Evolutionary conservation across 2,329 filamentous ascomycete species (phyloP).

Genomic region (Fusarium oxysporum): DNA sequence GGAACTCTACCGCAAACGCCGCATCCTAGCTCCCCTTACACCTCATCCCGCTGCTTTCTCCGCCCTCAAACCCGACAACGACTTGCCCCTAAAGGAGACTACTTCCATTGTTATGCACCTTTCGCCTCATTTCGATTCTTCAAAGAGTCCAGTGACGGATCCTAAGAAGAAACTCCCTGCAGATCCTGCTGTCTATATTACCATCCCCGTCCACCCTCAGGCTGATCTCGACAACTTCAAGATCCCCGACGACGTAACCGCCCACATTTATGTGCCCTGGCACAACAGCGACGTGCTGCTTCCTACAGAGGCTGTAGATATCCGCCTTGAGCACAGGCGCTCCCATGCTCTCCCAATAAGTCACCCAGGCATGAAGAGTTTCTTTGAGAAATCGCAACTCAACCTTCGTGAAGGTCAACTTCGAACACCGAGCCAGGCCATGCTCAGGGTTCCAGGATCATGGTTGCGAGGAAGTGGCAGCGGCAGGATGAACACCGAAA

Average conservation of each 20-base stretch:
- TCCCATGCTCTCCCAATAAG: slow-evolving; percentile 55
- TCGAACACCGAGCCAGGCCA: slow-evolving; percentile 51
- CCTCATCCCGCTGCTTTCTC: slow-evolving; percentile 62
- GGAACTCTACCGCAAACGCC: slow-evolving; percentile 34
- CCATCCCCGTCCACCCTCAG: slow-evolving; percentile 47
- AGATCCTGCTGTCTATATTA: slow-evolving; percentile 46
- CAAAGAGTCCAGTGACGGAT: slow-evolving; percentile 29
- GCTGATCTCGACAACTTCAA: slow-evolving; percentile 45
- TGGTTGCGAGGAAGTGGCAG: slow-evolving; percentile 1
- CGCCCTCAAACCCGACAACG: slow-evolving; percentile 48
- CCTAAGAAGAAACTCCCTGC: not conserved
- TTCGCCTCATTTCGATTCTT: slow-evolving; percentile 45
- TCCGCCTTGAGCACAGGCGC: slow-evolving; percentile 55
- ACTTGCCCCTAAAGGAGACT: slow-evolving; percentile 42
- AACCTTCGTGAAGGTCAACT: slow-evolving; percentile 57
- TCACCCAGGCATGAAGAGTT: slow-evolving; percentile 53
- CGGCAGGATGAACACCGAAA: not conserved
- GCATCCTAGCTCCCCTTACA: slow-evolving; percentile 58
- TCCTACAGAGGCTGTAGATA: slow-evolving; percentile 60
- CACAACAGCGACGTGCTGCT: slow-evolving; percentile 58
- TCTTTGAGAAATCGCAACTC: slow-evolving; percentile 59
- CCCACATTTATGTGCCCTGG: slow-evolving; percentile 47
- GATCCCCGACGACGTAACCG: slow-evolving; percentile 47
- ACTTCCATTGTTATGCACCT: slow-evolving; percentile 61
- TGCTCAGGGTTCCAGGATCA: slow-evolving; percentile 21